Base-by-base conservation (phyloP, 257 asterid species). In the Capsicum baccatum region DNA sequence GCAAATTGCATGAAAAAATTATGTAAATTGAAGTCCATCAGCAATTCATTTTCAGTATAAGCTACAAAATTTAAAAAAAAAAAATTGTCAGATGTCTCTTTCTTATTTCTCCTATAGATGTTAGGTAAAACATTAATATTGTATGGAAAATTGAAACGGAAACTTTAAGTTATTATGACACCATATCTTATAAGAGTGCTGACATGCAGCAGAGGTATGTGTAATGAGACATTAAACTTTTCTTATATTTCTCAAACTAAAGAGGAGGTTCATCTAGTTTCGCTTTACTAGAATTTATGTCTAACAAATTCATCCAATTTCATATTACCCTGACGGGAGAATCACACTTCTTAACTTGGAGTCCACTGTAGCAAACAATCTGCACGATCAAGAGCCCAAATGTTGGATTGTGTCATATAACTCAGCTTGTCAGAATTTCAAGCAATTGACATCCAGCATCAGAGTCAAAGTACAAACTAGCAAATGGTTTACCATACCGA, bases 301-400 rank as follows among this genome's bases (percentile, higher is more conserved):
- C 58, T 66, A 62, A 88, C n/a, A 54, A 67, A 82, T 87, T 90
- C 50, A 78, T 16, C 48, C 48, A 33, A 78, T 14, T 54, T 33
- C 8, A n/a, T 8, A 52, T 68, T 83, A 97, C 99, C 97, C 98
- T 81, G 99, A 95, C 66, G 99, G 99, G 83, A 97, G 96, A 86
- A 85, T 71, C 55, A 95, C 92, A 80, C 98, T 89, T 83, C 98
- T 93, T 60, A 97, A 85, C 89, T 97, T 97, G 4, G 98, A 97
- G 88, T 97, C 99, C 73, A 97, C 99, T 0, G 98, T 97, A 16
- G 98, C 99, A 91, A 97, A 97, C 89, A 97, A 86, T 87, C 99
- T 97, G 97, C 89, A 90, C 83, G 54, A 74, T 68, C 81, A 79
- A 86, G 66, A 84, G 21, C 64, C 86, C 58, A 81, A 26, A 50